Evolutionary conservation across 2,329 filamentous ascomycete species (phyloP), one percentile per base, ranked within the genome.

Genomic region (Alternaria angustiovoidea): DNA sequence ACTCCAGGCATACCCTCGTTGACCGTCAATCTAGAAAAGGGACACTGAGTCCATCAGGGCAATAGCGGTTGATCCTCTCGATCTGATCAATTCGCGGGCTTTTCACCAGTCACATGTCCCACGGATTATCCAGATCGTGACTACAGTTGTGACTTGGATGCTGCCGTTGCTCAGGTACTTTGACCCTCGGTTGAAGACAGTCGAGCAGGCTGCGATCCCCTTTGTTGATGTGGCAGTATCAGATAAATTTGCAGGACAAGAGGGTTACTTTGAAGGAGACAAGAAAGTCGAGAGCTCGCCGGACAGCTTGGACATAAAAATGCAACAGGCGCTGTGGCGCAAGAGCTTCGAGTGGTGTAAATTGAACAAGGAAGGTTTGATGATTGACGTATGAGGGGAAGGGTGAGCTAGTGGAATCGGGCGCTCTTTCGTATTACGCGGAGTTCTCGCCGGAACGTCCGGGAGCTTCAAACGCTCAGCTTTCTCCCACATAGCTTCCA

Each of bases 1-100:
- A 16, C 7, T 14, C 26, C 14, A 28, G 12, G 2, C 11, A 14
- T 12, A 34, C 61, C 53, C 5, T 38, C 41, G 20, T 16, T 30
- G 2, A 53, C 28, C 32, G 44, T 34, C 20, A 22, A 38, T 22
- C 12, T 43, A 78, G 75, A 68, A 64, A 51, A 63, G 67, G 30
- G 62, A 66, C 3, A 56, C 75, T 1, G 63, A 67, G 7, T 65
- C 70, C 0, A 72, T 80, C 7, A 68, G 70, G 7, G 75, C 62
- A 2, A 54, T 75, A 7, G 74, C 76, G 7, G 71, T 79, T 51
- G 76, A 80, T 48, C 76, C 78, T 0, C 76, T 76, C n/a, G 65
- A 56, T 53, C 63, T 68, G 11, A 44, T 63, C n/a, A 66, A 82
- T 63, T 82, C 80, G 8, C 74, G 78, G 20, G 75, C 75, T 3